Evolutionary conservation across 2,329 filamentous ascomycete genomes (phyloP), one percentile per base, ranked within the genome.

Genomic region (Coniochaeta sp.): DNA sequence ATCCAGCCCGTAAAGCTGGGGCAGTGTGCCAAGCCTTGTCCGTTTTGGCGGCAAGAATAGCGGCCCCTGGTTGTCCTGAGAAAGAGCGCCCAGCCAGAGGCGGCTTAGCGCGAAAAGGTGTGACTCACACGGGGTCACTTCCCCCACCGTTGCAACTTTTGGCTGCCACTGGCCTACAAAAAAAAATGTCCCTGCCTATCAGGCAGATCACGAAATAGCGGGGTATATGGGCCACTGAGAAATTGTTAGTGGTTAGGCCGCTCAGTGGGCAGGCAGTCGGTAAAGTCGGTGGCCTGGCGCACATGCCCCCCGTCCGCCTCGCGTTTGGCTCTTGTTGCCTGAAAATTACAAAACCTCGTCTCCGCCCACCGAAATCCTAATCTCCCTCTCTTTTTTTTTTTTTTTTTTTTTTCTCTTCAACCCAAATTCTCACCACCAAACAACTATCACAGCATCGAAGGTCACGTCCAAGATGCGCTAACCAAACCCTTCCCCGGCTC

Each of bases 391-490:
- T 73, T 68, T 67, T 68, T 66, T 69, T 69, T 69, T 70, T 67
- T 68, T 65, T 73, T 68, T 67, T 68, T 66, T 69, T 69, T 69
- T 70, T 67, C 71, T 69, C 68, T 67, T 68, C 68, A 64, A 67
- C 73, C 70, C 68, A 69, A 72, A 68, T 67, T 30, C 26, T 52
- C 47, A 52, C 70, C 72, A 69, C 67, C 69, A 70, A 66, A 69
- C 64, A 58, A 61, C 63, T 61, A 69, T 61, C 64, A 68, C 60
- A 75, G 64, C 73, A 63, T 71, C 67, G 74, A 69, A 69, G 72
- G 75, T 71, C 65, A 68, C 68, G 66, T 67, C 68, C 78, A 86
- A 76, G 73, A 86, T 86, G 84, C 80, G 81, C 75, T 86, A 84
- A 83, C 54, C 10, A 56, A 79, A 68, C 71, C 74, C 73, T 68